Conservation (phyloP, 148 eudicot genomes). For the Polygonum maritimum region DNA sequence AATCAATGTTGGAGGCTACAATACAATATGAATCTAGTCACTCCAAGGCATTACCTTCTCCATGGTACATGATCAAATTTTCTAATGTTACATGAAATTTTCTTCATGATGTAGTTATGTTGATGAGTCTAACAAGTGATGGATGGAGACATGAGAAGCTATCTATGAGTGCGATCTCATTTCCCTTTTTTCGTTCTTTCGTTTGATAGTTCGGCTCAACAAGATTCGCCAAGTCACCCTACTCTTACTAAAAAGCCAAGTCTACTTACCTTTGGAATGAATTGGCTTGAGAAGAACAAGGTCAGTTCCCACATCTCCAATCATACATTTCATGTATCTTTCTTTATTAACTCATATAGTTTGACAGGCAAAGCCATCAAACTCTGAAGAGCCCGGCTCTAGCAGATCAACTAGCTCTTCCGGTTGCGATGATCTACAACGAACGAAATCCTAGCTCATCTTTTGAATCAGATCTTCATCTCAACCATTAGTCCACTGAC, state of each 20-base stretch:
- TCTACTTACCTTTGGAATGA: conserved; percentile 66
- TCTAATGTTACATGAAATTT: neutral
- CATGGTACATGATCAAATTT: conserved; percentile 35
- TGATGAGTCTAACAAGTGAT: neutral
- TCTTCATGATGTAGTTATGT: neutral
- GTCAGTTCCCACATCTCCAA: conserved; percentile 19
- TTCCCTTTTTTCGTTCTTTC: no score
- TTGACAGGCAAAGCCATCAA: neutral
- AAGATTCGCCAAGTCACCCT: conserved; percentile 25
- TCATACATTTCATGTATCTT: neutral
- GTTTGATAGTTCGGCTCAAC: neutral
- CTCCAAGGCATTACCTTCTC: conserved; percentile 49
- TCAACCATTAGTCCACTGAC: neutral
- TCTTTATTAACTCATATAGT: neutral
- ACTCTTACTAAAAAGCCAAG: conserved; percentile 31
- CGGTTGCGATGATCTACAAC: neutral
- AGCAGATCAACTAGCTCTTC: neutral
- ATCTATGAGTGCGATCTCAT: no score
- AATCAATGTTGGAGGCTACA: conserved; percentile 81
- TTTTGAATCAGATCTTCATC: neutral
- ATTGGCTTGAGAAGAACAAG: conserved; percentile 78
- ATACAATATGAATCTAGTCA: conserved; percentile 71
- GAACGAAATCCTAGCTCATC: neutral
- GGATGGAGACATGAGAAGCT: neutral
- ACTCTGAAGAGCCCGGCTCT: neutral